Base-by-base conservation (phyloP, 345 rosid species). In the Lepidium aucheri region DNA sequence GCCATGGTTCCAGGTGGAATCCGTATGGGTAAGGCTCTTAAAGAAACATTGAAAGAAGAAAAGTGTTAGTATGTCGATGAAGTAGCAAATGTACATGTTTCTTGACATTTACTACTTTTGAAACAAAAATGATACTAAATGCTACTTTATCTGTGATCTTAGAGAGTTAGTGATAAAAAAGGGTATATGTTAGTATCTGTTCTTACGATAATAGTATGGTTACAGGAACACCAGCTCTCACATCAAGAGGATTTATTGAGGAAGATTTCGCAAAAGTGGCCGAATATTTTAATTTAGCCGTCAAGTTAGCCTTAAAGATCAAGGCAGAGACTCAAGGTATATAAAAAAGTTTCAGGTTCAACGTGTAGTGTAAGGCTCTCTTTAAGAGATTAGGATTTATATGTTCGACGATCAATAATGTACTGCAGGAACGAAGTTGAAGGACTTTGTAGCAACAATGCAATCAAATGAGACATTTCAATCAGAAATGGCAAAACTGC, bases 1-100 rank as follows among this genome's bases (percentile, higher is more conserved):
- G 97, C 97, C 70, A 87, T 89, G 94, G 97, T 89, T 80, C 98
- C 97, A 53, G 98, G 97, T 74, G 96, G 98, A 58, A 85, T 92
- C 70, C 86, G 93, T 26, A 89, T 92, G 98, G 98, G 97, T 92
- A 86, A 39, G 79, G 42, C 42, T 60, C 39, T 32, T 49, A 44
- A 53, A 60, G 0, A 26, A 26, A 26, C 30, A 1, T 4, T 20
- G n/a, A n/a, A n/a, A n/a, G n/a, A n/a, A n/a, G n/a, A n/a, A n/a
- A n/a, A n/a, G n/a, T n/a, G n/a, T n/a, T n/a, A n/a, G n/a, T n/a
- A n/a, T n/a, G n/a, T n/a, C n/a, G n/a, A n/a, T n/a, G n/a, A n/a
- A n/a, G 3, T 1, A 20, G 1, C 22, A 20, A 3, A 20, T 3
- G 1, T 20, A 20, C 1, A 3, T 3, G 1, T 20, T 20, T 20